phyloP scores from a whole-genome alignment of 495 filamentous ascomycete species.

The Margaritispora aquatica region DNA sequence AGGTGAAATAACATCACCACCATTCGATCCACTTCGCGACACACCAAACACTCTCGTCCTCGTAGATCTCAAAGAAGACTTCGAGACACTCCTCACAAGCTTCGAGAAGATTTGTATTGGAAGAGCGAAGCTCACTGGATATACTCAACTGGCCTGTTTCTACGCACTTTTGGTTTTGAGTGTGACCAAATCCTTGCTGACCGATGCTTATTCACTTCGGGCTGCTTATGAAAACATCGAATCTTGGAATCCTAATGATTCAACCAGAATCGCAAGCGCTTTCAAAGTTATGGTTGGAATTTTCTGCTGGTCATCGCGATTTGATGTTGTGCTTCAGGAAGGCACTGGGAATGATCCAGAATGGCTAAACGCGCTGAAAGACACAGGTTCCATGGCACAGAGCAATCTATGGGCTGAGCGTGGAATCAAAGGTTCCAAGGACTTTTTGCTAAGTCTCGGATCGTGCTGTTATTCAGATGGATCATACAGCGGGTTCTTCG shows the following conservation, averaged over 20 bases:
- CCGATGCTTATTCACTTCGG: slow-evolving; percentile 17
- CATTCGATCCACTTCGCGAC: slow-evolving; percentile 8
- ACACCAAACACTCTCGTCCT: slow-evolving; percentile 15
- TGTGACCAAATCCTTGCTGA: slow-evolving; percentile 14
- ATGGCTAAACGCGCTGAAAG: neutral
- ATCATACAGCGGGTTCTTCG: slow-evolving; percentile 18
- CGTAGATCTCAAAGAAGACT: slow-evolving; percentile 13
- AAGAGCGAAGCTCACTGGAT: slow-evolving; percentile 12
- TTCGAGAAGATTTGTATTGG: slow-evolving; percentile 15
- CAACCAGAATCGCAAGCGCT: slow-evolving; percentile 14
- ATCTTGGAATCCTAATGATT: slow-evolving; percentile 6
- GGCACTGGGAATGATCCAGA: neutral
- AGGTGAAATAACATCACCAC: slow-evolving; percentile 10
- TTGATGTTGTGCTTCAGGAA: slow-evolving; percentile 8
- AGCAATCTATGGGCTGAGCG: slow-evolving; percentile 11
- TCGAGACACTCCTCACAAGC: slow-evolving; percentile 6
- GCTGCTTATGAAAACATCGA: slow-evolving; percentile 7
- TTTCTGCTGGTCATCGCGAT: slow-evolving; percentile 18
- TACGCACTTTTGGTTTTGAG: slow-evolving; percentile 16
- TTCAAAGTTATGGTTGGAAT: slow-evolving; percentile 16
- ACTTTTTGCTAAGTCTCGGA: slow-evolving; percentile 17
- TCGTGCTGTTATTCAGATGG: slow-evolving; percentile 4
- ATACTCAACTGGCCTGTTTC: slow-evolving; percentile 13
- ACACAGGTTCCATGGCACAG: slow-evolving; percentile 4
- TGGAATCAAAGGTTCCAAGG: slow-evolving; percentile 14